Evolutionary conservation across 352 stramenopile species (phyloP), one percentile per base, ranked within the genome.

Genomic region (Globisporangium recalcitrans): DNA sequence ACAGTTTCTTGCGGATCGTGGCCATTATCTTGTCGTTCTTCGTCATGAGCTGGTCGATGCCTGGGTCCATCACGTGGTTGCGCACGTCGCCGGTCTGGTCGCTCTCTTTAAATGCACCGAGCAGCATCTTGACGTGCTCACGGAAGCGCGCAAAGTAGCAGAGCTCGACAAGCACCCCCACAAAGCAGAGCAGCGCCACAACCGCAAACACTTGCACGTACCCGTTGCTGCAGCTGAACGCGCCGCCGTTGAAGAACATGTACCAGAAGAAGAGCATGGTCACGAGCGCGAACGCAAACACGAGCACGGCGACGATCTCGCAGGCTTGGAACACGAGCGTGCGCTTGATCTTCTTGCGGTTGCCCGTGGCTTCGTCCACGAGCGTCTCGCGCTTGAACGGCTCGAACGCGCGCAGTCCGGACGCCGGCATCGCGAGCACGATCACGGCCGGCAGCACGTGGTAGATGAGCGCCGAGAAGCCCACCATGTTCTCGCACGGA

Each of bases 41-140:
- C 52, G 73, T 80, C 72, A 87, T 77, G 16, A 89, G 67, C 40
- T 88, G 72, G 61, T 87, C 72, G 19, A 84, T 60, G 3, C 73
- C 72, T 0, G 70, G 62, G 36, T 87, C 73, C 58, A 89, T 68
- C 14, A 91, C 71, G 56, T 88, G 82, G 31, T 80, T 78, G 27
- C 85, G 82, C 10, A 93, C 78, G 44, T 87, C 74, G 19, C 80
- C 80, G 1, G 80, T 90, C 60, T 91, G 79, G 52, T 93, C 85
- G 32, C 82, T 82, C 46, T 93, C 85, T 53, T 87, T 79, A 63
- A 93, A 93, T 16, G 85, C 85, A 8, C 85, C 85, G 0, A 93
- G 67, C 34, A 88, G 67, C 85, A 93, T 93, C 69, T 93, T 93
- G 24, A 93, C 73, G 57, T 93, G 85, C 36, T 93, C 85, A 3